Percentiles rank a stretch among this genome's conserved stretches.
Conservation (phyloP, 2,329 filamentous ascomycete genomes). For the Beauveria sp. region DNA sequence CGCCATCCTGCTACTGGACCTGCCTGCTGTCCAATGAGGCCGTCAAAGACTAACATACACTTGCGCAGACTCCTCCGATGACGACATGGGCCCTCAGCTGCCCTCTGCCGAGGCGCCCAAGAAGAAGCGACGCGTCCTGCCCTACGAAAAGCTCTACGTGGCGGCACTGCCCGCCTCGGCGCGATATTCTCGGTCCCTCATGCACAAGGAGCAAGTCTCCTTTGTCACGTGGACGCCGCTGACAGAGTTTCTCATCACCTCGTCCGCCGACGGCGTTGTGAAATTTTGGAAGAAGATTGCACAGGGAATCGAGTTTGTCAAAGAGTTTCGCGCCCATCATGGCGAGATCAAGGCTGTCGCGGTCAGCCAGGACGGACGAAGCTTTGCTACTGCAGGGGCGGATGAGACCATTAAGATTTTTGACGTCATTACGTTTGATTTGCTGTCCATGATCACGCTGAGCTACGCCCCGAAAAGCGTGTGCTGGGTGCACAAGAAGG, state of each 20-base stretch:
- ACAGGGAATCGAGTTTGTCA: slow-evolving; percentile 91
- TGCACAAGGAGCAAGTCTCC: slow-evolving; percentile 93
- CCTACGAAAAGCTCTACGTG: slow-evolving; percentile 91
- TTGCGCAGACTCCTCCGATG: slow-evolving; percentile 58
- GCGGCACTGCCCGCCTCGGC: slow-evolving; percentile 74
- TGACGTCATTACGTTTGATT: slow-evolving; percentile 78
- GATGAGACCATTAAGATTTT: slow-evolving; percentile 78
- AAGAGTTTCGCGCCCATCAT: slow-evolving; percentile 88
- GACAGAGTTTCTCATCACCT: slow-evolving; percentile 93
- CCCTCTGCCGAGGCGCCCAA: slow-evolving; percentile 72
- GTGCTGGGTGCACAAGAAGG: slow-evolving; percentile 86
- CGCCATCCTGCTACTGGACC: slow-evolving; percentile 29
- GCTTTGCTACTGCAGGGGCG: slow-evolving; percentile 79
- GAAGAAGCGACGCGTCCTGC: slow-evolving; percentile 85
- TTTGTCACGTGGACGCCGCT: slow-evolving; percentile 82
- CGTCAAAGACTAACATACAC: background rate
- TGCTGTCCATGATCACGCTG: slow-evolving; percentile 74
- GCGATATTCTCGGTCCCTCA: slow-evolving; percentile 90
- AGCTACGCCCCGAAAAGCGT: slow-evolving; percentile 68
- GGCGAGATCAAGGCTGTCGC: slow-evolving; percentile 79
- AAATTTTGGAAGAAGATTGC: slow-evolving; percentile 99
- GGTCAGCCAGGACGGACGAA: slow-evolving; percentile 81
- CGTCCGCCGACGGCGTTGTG: slow-evolving; percentile 88
- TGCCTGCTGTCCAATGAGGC: background rate
- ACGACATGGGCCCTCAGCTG: slow-evolving; percentile 89